Evolutionary conservation across 1,284 basidiomycete genomes (phyloP).

Genomic region (Fomitopsis schrenkii): DNA sequence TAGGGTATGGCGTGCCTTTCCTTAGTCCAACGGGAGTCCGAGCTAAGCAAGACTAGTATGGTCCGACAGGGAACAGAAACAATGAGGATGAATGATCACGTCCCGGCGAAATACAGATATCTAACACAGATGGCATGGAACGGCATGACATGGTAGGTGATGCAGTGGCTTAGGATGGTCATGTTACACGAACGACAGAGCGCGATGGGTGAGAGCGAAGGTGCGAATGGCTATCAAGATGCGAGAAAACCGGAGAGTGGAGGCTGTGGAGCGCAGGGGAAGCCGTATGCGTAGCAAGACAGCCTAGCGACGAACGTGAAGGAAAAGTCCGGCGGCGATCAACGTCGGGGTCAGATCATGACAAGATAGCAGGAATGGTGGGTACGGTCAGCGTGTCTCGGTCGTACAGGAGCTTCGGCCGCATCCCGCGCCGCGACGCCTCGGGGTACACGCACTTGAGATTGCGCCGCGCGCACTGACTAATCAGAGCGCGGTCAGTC

Average conservation of each 20-base stretch:
- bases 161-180: neutral
- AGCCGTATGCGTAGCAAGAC: neutral
- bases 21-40: neutral
- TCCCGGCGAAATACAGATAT: neutral
- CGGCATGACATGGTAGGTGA: neutral
- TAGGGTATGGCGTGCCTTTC: neutral
- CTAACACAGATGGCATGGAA: neutral
- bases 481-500: constrained; percentile 6
- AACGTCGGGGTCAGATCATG: neutral
- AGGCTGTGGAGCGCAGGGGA: neutral
- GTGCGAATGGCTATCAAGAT: neutral
- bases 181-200: neutral
- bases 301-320: neutral
- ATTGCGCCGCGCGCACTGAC: constrained; percentile 33
- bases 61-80: neutral
- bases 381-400: constrained; percentile 11
- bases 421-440: constrained; percentile 30
- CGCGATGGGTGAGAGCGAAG: neutral
- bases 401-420: constrained; percentile 22
- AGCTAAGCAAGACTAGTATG: neutral
- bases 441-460: constrained; percentile 32
- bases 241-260: neutral
- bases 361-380: constrained; percentile 5
- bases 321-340: neutral
- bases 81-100: neutral